Percentiles rank a stretch among this genome's conserved stretches.
These are phyloP conservation scores for Allium cepa DNA, from an alignment of 106 monocot genomes.

Conservation along the genomic window DNA sequence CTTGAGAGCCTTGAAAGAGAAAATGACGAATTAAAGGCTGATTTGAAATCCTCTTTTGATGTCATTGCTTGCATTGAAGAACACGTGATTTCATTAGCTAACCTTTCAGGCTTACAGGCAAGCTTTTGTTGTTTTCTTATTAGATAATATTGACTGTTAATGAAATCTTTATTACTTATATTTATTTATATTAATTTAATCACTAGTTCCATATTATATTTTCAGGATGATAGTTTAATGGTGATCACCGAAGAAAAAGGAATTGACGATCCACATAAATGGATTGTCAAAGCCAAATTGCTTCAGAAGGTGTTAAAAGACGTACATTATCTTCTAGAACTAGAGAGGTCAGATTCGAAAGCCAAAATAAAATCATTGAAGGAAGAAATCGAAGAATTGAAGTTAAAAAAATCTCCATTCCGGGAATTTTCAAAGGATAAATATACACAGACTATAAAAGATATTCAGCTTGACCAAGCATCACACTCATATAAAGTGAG, in stretches of 20 bases:
- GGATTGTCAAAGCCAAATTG: constrained; percentile 41
- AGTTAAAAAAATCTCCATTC: constrained; percentile 6
- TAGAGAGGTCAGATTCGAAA: constrained; percentile 24
- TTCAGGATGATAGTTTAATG: constrained; percentile 24
- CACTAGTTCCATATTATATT: not conserved
- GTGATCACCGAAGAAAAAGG: constrained; percentile 5
- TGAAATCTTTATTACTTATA: not conserved
- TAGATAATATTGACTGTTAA: not conserved
- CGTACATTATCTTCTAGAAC: constrained; percentile 19
- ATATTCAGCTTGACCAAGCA: constrained; percentile 74
- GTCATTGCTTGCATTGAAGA: constrained; percentile 35
- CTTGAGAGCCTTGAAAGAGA: constrained; percentile 37
- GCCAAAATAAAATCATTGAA: constrained; percentile 24
- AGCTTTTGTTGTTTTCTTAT: not conserved
- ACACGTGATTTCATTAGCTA: constrained; percentile 31
- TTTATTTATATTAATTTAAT: not conserved
- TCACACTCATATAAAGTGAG: constrained; percentile 24
- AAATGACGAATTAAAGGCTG: constrained; percentile 41
- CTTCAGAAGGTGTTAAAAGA: constrained; percentile 39
- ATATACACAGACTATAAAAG: constrained; percentile 50
- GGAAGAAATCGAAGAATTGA: constrained; percentile 30
- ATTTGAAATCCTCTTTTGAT: constrained; percentile 36
- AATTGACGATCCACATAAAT: constrained; percentile 36
- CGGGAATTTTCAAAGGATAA: constrained; percentile 15
- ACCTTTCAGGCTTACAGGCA: constrained; percentile 38